A percentile compares a stretch with the other conserved stretches of the same genome.
phyloP scores from a whole-genome alignment of 768 basidiomycete genomes.

The Podaxis sp. region DNA sequence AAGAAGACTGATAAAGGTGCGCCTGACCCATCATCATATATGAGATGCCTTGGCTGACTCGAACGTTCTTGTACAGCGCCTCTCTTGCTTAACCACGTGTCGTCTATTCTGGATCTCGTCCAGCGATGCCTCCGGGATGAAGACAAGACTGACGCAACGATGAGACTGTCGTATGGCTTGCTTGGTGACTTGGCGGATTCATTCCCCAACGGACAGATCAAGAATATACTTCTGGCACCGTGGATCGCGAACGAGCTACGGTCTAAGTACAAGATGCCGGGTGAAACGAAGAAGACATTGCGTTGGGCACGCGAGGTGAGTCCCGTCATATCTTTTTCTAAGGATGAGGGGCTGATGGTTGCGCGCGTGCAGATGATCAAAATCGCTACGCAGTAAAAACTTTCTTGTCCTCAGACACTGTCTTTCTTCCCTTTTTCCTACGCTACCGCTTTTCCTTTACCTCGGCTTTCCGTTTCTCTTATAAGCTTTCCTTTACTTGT shows the following conservation, averaged over 20 bases:
- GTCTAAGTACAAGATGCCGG: conserved; percentile 67
- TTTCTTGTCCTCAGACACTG: conserved; percentile 23
- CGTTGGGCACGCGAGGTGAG: conserved; percentile 93
- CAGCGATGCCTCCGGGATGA: conserved; percentile 78
- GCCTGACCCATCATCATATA: conserved; percentile 11
- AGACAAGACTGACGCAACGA: conserved; percentile 76
- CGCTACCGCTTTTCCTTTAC: not conserved
- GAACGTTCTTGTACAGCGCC: conserved; percentile 31
- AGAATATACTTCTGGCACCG: conserved; percentile 71
- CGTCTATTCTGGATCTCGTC: conserved; percentile 76
- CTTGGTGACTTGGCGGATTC: conserved; percentile 92
- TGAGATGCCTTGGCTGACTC: conserved; percentile 9
- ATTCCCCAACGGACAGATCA: conserved; percentile 80
- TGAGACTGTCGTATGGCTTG: conserved; percentile 78
- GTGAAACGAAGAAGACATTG: conserved; percentile 84
- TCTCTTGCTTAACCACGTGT: conserved; percentile 68
- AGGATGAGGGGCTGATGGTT: conserved; percentile 5
- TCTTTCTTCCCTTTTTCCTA: conserved; percentile 15
- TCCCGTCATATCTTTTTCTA: conserved; percentile 9
- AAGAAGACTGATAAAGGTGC: conserved; percentile 81
- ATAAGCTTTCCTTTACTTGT: conserved; percentile 14
- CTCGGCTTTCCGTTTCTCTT: too few species aligned
- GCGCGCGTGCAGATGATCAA: conserved; percentile 64
- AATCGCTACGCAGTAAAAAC: conserved; percentile 68
- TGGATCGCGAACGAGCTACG: conserved; percentile 80